Evolutionary conservation across 768 basidiomycete genomes (phyloP).

Genomic region (Ramaria sp.): DNA sequence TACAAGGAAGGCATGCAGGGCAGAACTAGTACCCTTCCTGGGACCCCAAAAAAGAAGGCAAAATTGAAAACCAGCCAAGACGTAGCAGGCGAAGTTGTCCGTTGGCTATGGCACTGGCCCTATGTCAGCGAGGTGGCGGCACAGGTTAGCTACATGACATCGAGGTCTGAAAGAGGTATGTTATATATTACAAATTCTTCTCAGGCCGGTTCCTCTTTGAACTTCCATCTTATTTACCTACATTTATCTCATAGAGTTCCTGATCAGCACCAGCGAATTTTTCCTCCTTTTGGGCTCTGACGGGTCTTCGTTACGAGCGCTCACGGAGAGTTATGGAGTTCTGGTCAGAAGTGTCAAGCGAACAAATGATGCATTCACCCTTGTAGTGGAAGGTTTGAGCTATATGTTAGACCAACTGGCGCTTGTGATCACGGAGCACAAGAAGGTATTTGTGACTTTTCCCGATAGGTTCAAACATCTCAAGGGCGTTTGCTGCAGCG

Average conservation of each 20-base stretch:
- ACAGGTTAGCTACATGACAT: background rate
- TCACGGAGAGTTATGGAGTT: slow-evolving; percentile 2
- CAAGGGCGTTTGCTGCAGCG: background rate
- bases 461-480: background rate
- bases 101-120: slow-evolving; percentile 8
- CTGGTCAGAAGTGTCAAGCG: background rate
- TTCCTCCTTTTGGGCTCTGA: slow-evolving; percentile 4
- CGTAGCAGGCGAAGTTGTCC: slow-evolving; percentile 1
- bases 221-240: background rate
- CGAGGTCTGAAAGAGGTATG: slow-evolving; percentile 4
- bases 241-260: background rate
- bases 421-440: background rate
- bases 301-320: slow-evolving; percentile 2
- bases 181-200: background rate
- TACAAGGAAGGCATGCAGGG: slow-evolving; percentile 3
- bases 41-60: background rate
- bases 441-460: slow-evolving; percentile 1
- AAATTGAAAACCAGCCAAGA: slow-evolving; percentile 3
- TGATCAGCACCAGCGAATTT: slow-evolving; percentile 3
- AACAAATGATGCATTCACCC: background rate
- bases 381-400: background rate
- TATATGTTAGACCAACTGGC: slow-evolving; percentile 7
- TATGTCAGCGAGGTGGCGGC: slow-evolving; percentile 2
- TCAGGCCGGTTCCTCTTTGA: background rate
- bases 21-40: background rate